Base-by-base conservation (phyloP, 441 rosid species). In the Omphalea diandra region DNA sequence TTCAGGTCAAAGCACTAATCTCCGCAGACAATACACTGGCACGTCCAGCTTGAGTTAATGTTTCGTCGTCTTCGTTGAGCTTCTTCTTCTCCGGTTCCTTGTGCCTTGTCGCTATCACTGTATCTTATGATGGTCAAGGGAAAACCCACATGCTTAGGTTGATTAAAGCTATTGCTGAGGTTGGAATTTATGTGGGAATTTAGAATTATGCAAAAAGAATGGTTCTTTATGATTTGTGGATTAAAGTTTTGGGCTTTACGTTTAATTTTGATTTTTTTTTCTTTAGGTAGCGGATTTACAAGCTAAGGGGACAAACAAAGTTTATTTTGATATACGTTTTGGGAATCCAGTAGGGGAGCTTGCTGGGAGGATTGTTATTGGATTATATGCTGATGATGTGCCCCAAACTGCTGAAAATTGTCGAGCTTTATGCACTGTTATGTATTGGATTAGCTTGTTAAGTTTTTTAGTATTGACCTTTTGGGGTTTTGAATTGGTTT, bases 341-440 rank as follows among this genome's bases (percentile, higher is more conserved):
- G 99, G 99, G 41, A 88, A 93, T 61, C 97, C 98, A 5, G 94
- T 86, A 18, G 95, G 97, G 8, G 93, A 89, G 77, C 85, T 89
- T 65, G 97, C 79, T 24, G 98, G 98, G 65, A 88, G 97, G 80
- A 80, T 95, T 76, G 97, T 91, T 22, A 88, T 95, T 75, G 99
- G 99, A 66, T 77, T 95, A 73, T 95, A 73, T 40, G 98, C 98
- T 44, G 98, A 91, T 68, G 98, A 95, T 79, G 98, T 93, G 68
- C 98, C 99, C 1, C 92, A 91, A 65, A 95, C 99, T 4, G 94
- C 83, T 1, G 98, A 95, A 82, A 95, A 95, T 75, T 95, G 93
- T 73, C 97, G 97, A 35, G 97, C 99, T 68, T 70, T 95, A 38
- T 95, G 99, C 83, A 89, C 99, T 17, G 22, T 35, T 22, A 29